Evolutionary conservation across 1,284 basidiomycete genomes (phyloP), one percentile per base, ranked within the genome.

Genomic region (Tremellales sp.): DNA sequence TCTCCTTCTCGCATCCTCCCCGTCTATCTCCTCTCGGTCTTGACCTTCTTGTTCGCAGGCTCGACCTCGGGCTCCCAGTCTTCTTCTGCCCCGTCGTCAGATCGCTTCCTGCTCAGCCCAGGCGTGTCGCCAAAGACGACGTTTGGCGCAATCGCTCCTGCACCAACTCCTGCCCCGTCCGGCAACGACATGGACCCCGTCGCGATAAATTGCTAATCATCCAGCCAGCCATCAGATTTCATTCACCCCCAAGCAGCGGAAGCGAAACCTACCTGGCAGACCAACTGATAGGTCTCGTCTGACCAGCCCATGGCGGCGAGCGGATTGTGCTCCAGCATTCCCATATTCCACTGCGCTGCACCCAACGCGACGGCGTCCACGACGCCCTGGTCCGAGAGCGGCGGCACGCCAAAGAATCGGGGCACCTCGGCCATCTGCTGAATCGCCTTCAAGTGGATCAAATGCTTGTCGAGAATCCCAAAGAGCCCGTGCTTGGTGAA

Each of bases 381-480:
- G 59, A 87, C 80, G 3, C 76, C 71, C 42, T 73, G 64, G 60
- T 86, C 84, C 12, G 81, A 81, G 18, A 85, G 73, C 2, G 84
- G 82, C 0, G 87, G 83, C 18, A 85, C 77, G 7, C 85, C 85
- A n/a, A 86, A 72, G 2, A 81, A 78, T 18, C 84, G 79, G 2
- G 86, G 82, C 21, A 91, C 71, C 54, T 79, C 79, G 34, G 56
- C 59, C 18, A 83, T 79, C 73, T 90, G 81, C 71, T 91, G 86
- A 56, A 93, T 88, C 39, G 86, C 83, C 71, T 92, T 93, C 55
- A 95, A 81, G 65, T 97, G 92, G 73, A 85, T 85, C 29, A 97
- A 76, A 66, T 97, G 92, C 81, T 93, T 94, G 83, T 97, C 91
- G 51, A 97, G 83, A 82, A 97, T 92, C 53, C 85, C 84, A 43